A percentile compares a stretch with the other conserved stretches of the same genome.
These are phyloP conservation scores for Verticillium dahliae DNA, from an alignment of 2,329 filamentous ascomycete genomes.

Conservation along the genomic window DNA sequence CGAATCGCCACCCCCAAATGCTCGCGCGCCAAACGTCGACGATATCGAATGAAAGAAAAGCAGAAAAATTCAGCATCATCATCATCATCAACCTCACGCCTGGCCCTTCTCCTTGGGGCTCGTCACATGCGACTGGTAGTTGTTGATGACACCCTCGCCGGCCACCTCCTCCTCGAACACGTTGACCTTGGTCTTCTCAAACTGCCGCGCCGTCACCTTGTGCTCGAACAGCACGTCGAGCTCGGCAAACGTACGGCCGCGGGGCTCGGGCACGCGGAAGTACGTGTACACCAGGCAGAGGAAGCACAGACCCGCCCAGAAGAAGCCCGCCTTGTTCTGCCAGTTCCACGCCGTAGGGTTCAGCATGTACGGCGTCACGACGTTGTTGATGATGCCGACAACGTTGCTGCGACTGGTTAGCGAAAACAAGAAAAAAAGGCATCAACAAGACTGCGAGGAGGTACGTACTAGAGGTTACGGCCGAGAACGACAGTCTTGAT, in stretches of 20 bases:
- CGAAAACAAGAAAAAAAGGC: background rate
- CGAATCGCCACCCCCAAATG: background rate
- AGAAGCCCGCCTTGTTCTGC: constrained; percentile 82
- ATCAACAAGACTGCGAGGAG: background rate
- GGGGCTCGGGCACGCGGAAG: constrained; percentile 75
- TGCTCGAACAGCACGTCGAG: constrained; percentile 79
- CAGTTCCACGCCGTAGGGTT: constrained; percentile 84
- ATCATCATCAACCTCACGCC: background rate
- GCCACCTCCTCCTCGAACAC: constrained; percentile 48
- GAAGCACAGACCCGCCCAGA: constrained; percentile 75
- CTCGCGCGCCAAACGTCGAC: background rate
- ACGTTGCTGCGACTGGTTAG: constrained; percentile 50
- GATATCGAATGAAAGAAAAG: background rate
- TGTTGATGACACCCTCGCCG: constrained; percentile 34
- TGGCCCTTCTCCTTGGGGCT: constrained; percentile 19
- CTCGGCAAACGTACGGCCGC: constrained; percentile 77
- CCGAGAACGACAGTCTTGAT: constrained; percentile 90
- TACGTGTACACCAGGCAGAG: constrained; percentile 75
- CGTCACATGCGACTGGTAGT: constrained; percentile 36
- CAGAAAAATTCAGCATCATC: background rate
- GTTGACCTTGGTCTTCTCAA: constrained; percentile 52
- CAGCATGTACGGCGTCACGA: constrained; percentile 87
- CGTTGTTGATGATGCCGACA: constrained; percentile 72
- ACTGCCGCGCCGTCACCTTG: constrained; percentile 64
- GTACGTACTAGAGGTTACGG: constrained; percentile 62